Evolutionary conservation across 1,139 yeast genomes (phyloP), one percentile per base, ranked within the genome.

Genomic region (Taphrina confusa): DNA sequence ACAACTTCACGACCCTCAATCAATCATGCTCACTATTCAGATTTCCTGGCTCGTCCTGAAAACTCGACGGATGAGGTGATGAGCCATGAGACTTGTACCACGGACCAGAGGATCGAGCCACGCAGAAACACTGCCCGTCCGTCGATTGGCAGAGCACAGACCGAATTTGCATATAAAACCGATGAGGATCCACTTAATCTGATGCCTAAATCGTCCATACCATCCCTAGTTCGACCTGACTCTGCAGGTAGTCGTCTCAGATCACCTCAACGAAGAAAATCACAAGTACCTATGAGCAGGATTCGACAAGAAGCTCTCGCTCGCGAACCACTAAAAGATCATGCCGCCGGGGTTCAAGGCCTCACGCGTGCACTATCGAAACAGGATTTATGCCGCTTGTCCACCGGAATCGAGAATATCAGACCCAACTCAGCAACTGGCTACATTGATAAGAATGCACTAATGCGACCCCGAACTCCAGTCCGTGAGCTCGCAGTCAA

Each of bases 251-350:
- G 58, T 11, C 30, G 34, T n/a, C 44, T 45, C 16, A 31, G 44
- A 25, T 31, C 49, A 9, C 49, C 58, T 9, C 58, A 45, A 16
- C 42, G 58, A 2, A 34, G 58, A 33, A 54, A 54, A 25, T 52
- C 57, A 14, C 57, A 52, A 25, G 50, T 52, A 6, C 58, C 58
- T 22, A 27, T 54, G 44, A 18, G 45, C 4, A 16, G 51, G 3
- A 40, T 40, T 4, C 37, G 58, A 14, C 44, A 36, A n/a, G 58
- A 54, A 20, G 31, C 28, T 2, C 5, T 14, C 14, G 12, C 34
- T 11, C 33, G 45, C 8, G 56, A 36, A 37, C 44, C 56, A n/a
- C 36, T 37, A 2, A 14, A 39, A 33, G 44, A 36, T 18, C 58
- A 46, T 12, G 14, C 51, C 6, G 14, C 44, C 8, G 28, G 39